Percentiles rank a stretch among this genome's conserved stretches.
Conservation (phyloP, 106 monocot species). For the Amphibolis antarctica region DNA sequence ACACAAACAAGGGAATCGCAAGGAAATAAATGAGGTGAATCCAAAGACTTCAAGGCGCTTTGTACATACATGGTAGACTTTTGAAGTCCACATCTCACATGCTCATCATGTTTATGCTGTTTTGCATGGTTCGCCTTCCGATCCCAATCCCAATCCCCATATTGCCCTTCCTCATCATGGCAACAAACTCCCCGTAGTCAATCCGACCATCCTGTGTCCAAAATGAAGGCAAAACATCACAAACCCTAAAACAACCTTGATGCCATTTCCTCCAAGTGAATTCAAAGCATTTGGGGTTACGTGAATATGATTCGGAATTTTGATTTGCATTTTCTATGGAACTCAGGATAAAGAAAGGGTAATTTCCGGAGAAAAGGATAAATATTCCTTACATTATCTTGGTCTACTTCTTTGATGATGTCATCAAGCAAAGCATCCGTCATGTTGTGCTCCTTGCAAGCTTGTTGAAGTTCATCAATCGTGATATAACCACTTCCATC, state of each 20-base stretch:
- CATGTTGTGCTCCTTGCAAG: constrained; percentile 17
- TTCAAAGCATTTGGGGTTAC: too few relatives aligned
- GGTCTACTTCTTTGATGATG: constrained; percentile 17
- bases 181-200: constrained; percentile 13
- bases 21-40: neutral
- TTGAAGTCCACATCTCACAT: neutral
- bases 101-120: constrained; percentile 12
- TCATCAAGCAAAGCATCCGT: constrained; percentile 14
- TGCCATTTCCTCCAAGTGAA: too few relatives aligned
- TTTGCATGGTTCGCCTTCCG: constrained; percentile 10
- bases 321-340: neutral
- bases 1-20: neutral
- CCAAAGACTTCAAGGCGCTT: neutral
- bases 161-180: constrained; percentile 16
- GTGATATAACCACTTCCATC: constrained; percentile 25
- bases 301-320: neutral
- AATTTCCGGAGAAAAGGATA: neutral
- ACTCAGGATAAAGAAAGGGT: neutral
- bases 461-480: constrained; percentile 17
- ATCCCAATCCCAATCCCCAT: constrained; percentile 5
- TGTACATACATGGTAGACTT: constrained; percentile 7
- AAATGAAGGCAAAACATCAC: neutral
- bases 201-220: constrained; percentile 11
- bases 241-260: neutral
- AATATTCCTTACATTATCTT: constrained; percentile 13